phyloP scores from a whole-genome alignment of 2,329 filamentous ascomycete genomes.

The Ophiostoma ulmi region DNA sequence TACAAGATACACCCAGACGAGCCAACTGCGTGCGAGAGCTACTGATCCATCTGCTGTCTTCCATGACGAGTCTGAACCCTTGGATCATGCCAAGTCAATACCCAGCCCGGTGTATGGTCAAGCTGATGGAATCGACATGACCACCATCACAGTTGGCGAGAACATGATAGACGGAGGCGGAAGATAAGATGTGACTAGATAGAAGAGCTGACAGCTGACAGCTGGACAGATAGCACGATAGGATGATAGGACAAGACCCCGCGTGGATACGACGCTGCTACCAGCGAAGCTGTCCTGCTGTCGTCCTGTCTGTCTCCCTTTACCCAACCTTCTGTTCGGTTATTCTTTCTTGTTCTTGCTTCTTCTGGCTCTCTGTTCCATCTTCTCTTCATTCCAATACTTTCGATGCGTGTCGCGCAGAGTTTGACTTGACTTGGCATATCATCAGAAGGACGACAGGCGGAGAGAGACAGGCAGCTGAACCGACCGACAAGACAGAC shows the following conservation, averaged over 20 bases:
- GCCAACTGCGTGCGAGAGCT: not conserved
- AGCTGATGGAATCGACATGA: not conserved
- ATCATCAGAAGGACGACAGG: not conserved
- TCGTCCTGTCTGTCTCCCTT: not conserved
- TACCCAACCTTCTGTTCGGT: not conserved
- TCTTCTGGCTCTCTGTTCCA: not conserved
- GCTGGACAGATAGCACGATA: not conserved
- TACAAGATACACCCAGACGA: not conserved
- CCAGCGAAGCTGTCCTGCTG: not conserved
- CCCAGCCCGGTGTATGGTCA: not conserved
- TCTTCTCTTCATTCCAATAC: not conserved
- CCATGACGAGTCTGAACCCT: conserved; percentile 9
- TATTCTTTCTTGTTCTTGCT: not conserved
- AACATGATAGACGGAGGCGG: too few species aligned
- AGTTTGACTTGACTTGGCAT: not conserved
- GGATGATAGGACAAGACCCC: not conserved
- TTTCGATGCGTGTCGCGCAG: not conserved
- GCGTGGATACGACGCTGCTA: conserved; percentile 2
- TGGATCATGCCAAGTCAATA: not conserved
- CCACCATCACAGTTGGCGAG: not conserved
- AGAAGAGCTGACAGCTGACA: not conserved
- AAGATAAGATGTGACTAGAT: not conserved
- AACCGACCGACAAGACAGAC: not conserved
- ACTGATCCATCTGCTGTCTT: not conserved
- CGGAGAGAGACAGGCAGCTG: not conserved